Base-by-base conservation (phyloP, 106 monocot species). In the Hemerocallis citrina region DNA sequence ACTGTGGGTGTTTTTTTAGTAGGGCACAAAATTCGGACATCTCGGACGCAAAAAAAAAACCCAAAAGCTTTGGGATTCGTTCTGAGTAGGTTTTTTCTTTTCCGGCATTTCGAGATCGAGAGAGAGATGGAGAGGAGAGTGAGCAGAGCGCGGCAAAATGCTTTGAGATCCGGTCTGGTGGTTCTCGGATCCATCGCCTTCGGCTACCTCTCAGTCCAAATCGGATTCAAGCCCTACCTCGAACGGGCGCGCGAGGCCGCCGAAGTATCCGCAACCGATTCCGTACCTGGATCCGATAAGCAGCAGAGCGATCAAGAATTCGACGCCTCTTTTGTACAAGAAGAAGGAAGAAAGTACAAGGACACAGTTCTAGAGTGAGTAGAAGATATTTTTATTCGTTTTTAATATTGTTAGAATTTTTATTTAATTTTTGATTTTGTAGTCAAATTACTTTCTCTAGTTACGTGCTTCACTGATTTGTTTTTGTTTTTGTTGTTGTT, bases 171-270 rank as follows among this genome's bases (percentile, higher is more conserved):
- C 43, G 77, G 61, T 13, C 14, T 82, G 65, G 77, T 82, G 47
- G 77, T 82, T 30, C 6, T 82, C 25, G 82, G 82, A 49, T 66
- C 82, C 24, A 38, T 74, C 17, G 82, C 82, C 8, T 82, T 82
- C 62, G 77, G 61, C 2, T 82, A 74, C 66, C 82, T 82, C 65
- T 77, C 77, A 54, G 46, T 74, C 63, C 57, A 65, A 48, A 66
- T 77, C 31, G 77, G 74, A n/a, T 82, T 82, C 70, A 82, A 77
- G 44, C 73, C 77, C 61, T 77, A 65, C 66, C 65, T 82, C 69
- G 82, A 82, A 34, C 69, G 47, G 27, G 77, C 77, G 13, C 64
- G 60, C 28, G 73, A 73, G 29, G 72, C 69, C 39, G 48, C 65
- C 44, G 63, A 51, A 9, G 2, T 31, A 32, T 35, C 49, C 42